phyloP scores from a whole-genome alignment of 75 land plant genomes.

The Ceratopteris richardii region DNA sequence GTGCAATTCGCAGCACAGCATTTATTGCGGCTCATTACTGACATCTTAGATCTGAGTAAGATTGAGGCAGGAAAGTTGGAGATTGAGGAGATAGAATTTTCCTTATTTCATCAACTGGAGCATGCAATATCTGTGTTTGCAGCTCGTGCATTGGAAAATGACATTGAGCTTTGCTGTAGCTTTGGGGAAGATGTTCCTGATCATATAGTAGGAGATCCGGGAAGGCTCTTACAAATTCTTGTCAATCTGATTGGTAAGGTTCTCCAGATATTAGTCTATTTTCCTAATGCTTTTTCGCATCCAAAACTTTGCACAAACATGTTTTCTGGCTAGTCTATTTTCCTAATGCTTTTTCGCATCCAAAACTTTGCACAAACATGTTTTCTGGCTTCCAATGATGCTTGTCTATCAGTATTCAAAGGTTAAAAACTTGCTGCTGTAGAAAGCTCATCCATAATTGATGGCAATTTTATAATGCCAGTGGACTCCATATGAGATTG shows the following conservation, averaged over 20 bases:
- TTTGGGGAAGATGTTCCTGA: conserved; percentile 15
- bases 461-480: too few species aligned
- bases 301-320: too few species aligned
- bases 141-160: conserved; percentile 14
- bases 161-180: conserved; percentile 7
- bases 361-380: too few species aligned
- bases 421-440: too few species aligned
- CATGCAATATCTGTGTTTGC: conserved; percentile 15
- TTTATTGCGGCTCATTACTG: conserved; percentile 21
- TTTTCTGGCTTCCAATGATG: too few species aligned
- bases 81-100: conserved; percentile 14
- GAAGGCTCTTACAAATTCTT: conserved; percentile 21
- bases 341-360: too few species aligned
- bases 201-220: conserved; percentile 16
- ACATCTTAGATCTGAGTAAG: conserved; percentile 29
- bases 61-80: conserved; percentile 26
- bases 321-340: too few species aligned
- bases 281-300: too few species aligned
- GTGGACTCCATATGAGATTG: too few species aligned
- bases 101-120: conserved; percentile 4
- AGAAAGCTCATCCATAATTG: too few species aligned
- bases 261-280: too few species aligned
- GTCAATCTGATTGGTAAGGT: conserved; percentile 6
- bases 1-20: conserved; percentile 23
- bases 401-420: too few species aligned